Evolutionary conservation across 768 basidiomycete species (phyloP), one percentile per base, ranked within the genome.

Genomic region (Podaxis sp.): DNA sequence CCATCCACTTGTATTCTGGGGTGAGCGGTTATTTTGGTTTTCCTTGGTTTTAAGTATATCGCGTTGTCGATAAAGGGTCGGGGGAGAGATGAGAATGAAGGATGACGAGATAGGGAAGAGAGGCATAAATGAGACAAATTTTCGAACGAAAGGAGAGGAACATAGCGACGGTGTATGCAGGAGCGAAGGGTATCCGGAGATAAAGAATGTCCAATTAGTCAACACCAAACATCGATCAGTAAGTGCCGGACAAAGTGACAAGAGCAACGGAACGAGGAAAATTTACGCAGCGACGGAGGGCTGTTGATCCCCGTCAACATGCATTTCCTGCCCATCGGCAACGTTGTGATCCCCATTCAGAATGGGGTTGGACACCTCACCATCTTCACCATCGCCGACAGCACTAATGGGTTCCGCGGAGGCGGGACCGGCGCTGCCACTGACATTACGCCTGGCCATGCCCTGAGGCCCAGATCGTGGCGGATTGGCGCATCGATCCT

Each of bases 401-500:
- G 74, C 77, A 56, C 75, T 77, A 26, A 75, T 67, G n/a, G 76
- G 71, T 60, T 79, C 81, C 54, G 64, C 72, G 8, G 61, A 52
- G 52, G 68, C 68, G 17, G 68, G 66, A 11, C 55, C 62, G 49
- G 67, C 74, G 61, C 76, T 77, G 54, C 79, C 78, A 52, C 77
- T 77, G 28, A 68, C 72, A 39, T 78, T 77, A 22, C 87, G 80
- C 64, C 84, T 80, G 7, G 79, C 75, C 26, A 83, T 82, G 60
- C 90, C 90, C 71, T 91, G 90, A 15, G 89, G 89, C 36, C 90
- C 91, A 4, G 90, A 89, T 55, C 93, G 85, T 9, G 93, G 95
- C 38, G 93, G 89, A 75, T 96, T 96, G 33, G 95, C 96, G 74
- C 95, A 98, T 39, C 95, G 86, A 71, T 97, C 95, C 73, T 97